Base-by-base conservation (phyloP, 1,284 basidiomycete genomes). In the Veloporphyrellus conicus region DNA sequence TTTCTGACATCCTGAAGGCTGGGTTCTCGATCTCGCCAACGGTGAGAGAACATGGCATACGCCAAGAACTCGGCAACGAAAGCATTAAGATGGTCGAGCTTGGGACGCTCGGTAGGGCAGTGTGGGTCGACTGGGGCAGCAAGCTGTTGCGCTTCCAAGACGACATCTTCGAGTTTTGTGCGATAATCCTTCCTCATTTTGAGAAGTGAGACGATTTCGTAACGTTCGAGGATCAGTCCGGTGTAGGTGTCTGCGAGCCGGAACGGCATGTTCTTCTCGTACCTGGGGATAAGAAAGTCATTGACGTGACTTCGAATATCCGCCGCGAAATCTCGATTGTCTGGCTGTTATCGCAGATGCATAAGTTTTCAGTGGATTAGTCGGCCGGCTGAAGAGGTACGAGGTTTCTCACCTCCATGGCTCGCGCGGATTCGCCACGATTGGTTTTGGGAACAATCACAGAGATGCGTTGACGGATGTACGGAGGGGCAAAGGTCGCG, bases 231-330 rank as follows among this genome's bases (percentile, higher is more conserved):
- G 39, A 63, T 47, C 45, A 57, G 47, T 5, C 57, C 61, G 2
- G 56, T 60, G n/a, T 59, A 59, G 1, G 58, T 62, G 40, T 60
- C 61, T 22, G 35, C 39, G 31, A 60, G 55, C 46, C 61, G 54
- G 40, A 60, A 39, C 1, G 58, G 58, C 55, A 63, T 60, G 14
- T 60, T 58, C 1, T 38, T 50, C 7, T 38, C 43, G 6, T 56
- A 60, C 15, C 55, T 48, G 36, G 44, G 42, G 34, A 60, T 55
- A 29, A 57, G 33, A 16, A 45, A 46, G 9, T 48, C 48, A 6
- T 57, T 40, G 27, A 57, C 19, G 14, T 58, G 48, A 19, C 25
- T 31, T 33, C 3, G 33, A 6, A 55, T 18, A n/a, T 57, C 55
- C 3, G 40, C 43, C 7, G 22, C 38, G 38, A 57, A 57, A 25